Conservation (phyloP, 345 rosid species). For the Pistacia integerrima region DNA sequence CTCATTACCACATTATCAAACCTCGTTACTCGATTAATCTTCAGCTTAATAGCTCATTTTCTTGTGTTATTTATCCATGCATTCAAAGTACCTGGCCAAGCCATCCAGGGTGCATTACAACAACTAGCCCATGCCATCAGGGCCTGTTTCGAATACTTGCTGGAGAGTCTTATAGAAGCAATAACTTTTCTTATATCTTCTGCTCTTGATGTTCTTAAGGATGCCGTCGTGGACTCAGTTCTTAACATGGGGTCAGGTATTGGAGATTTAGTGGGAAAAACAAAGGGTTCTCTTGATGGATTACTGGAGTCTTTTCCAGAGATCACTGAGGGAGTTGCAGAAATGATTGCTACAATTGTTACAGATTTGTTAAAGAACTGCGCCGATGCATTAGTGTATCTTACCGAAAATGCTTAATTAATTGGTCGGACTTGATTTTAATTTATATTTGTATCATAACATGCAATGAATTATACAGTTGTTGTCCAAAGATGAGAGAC, state of each 20-base stretch:
- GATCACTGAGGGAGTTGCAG: slow-evolving; percentile 32
- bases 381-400: slow-evolving; percentile 35
- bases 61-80: slow-evolving; percentile 35
- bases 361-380: slow-evolving; percentile 37
- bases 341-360: slow-evolving; percentile 31
- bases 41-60: slow-evolving; percentile 22
- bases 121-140: slow-evolving; percentile 30
- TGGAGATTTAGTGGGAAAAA: slow-evolving; percentile 26
- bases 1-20: slow-evolving; percentile 19
- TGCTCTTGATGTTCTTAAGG: slow-evolving; percentile 30
- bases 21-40: slow-evolving; percentile 28
- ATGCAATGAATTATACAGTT: too few relatives aligned
- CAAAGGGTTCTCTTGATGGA: slow-evolving; percentile 34
- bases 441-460: neutral
- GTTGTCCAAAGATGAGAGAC: too few relatives aligned
- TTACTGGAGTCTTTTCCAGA: slow-evolving; percentile 34
- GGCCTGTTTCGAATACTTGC: slow-evolving; percentile 21
- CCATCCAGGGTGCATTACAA: slow-evolving; percentile 34
- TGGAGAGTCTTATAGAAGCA: slow-evolving; percentile 24
- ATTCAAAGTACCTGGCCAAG: slow-evolving; percentile 33
- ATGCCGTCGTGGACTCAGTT: slow-evolving; percentile 25
- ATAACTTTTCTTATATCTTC: slow-evolving; percentile 27
- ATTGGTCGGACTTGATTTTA: neutral
- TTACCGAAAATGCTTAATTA: slow-evolving; percentile 33
- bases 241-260: slow-evolving; percentile 25